Base-by-base conservation (phyloP, 2,329 filamentous ascomycete species). In the Pseudocercospora crystallina region DNA sequence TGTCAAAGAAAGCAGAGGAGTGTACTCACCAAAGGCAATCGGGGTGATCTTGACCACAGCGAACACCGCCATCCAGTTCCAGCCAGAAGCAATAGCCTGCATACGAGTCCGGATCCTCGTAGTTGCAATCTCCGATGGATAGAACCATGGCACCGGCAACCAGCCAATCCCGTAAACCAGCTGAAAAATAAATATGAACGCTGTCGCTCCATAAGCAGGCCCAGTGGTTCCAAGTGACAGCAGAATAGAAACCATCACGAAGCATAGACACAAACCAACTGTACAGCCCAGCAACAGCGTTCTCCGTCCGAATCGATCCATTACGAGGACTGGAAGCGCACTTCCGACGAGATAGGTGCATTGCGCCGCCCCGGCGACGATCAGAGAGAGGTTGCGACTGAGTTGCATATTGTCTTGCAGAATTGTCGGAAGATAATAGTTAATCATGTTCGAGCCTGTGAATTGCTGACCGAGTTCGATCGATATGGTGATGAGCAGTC, bases 141-240 rank as follows among this genome's bases (percentile, higher is more conserved):
- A 67, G 9, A 65, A 52, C 64, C 64, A 66, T 5, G 63, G 64
- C n/a, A 66, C 57, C 13, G 61, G 63, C 1, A 67, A 52, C 63
- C 63, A 65, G 8, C 78, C 83, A 0, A 83, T 82, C 31, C 83
- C 84, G 56, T 86, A 87, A 48, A 82, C 83, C 4, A 82, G 81
- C 61, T 87, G 87, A 69, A 86, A 87, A 2, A 82, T 77, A 70
- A 87, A 87, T 10, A 87, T 56, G 49, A 83, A 84, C 2, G 85
- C 82, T 8, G 78, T 75, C 1, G 76, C 75, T 29, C 75, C 74
- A 54, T 77, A 76, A 17, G 76, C 71, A 3, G 54, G 47, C 5
- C 51, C 61, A 0, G 59, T n/a, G 2, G 59, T 65, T 32, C 58
- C 66, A 1, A 70, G 69, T 12, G 73, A 70, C 17, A 73, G 57